Evolutionary conservation across 2,329 filamentous ascomycete species (phyloP), one percentile per base, ranked within the genome.

Genomic region (Diaporthe caulivora): DNA sequence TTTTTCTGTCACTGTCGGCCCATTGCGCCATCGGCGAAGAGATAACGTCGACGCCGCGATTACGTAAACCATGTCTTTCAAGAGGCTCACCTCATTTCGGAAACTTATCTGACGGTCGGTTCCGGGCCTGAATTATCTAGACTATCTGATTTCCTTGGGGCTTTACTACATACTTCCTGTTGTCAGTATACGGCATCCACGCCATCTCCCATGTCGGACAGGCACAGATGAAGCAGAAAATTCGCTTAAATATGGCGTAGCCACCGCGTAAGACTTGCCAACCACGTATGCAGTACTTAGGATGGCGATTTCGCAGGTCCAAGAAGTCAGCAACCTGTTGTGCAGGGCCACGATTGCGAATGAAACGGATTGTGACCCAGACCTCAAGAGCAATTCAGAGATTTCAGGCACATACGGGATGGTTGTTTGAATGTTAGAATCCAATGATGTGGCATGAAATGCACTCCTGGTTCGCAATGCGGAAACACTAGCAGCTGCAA

Each of bases 11-110:
- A 7, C 24, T 51, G 37, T 24, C 24, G 7, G 47, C 62, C 26
- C 62, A 65, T 65, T 65, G 62, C 62, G 62, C 62, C 62, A 65
- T 65, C 62, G 62, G 62, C 62, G 31, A 37, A 26, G 29, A 65
- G 62, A 65, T 65, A 65, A 65, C 62, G 44, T 65, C 62, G 58
- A 37, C 29, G 44, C 62, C 62, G 62, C 44, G 62, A 65, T 65
- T 65, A 65, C 62, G 62, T 65, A 65, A 65, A 31, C 62, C 44
- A 44, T 21, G 29, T 51, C 18, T 34, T 5, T 11, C 29, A 4
- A 24, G 7, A 37, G 17, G 7, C 13, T 26, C 62, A 37, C 21
- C n/a, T 34, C 21, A 51, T 65, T n/a, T 51, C 21, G 26, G 31
- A 42, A 29, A 26, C 34, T 42, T 6, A 13, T 17, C 34, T 17